These are phyloP conservation scores for Candida oleophila DNA, from an alignment of 805 yeast species.

Conservation along the genomic window DNA sequence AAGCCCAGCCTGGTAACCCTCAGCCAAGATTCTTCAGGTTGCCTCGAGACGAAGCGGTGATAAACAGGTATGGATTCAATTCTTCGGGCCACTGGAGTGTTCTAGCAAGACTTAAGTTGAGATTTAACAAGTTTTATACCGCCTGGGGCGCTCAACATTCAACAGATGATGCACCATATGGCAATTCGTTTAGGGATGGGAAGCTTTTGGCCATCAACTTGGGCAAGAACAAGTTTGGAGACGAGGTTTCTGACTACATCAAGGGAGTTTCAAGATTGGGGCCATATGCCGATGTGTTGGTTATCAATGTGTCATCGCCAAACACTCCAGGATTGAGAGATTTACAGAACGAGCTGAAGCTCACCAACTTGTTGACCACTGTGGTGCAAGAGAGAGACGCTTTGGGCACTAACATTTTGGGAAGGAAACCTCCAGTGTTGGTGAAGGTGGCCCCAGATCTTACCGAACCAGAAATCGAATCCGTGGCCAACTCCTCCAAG, in stretches of 20 bases:
- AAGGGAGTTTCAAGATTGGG: constrained; percentile 83
- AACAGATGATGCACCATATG: constrained; percentile 19
- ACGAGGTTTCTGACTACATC: constrained; percentile 83
- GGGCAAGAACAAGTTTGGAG: constrained; percentile 92
- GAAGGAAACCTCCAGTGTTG: constrained; percentile 68
- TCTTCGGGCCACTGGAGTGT: constrained; percentile 84
- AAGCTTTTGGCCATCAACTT: constrained; percentile 78
- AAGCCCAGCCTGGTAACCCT: constrained; percentile 95
- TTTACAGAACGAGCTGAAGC: constrained; percentile 73
- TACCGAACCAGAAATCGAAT: constrained; percentile 71
- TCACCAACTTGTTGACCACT: constrained; percentile 62
- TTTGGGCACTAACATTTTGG: constrained; percentile 40
- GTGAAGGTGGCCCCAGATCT: constrained; percentile 96
- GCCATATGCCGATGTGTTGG: constrained; percentile 81
- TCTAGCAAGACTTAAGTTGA: constrained; percentile 59
- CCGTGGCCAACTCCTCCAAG: constrained; percentile 80
- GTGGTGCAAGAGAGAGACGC: constrained; percentile 68
- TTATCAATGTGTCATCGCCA: constrained; percentile 91
- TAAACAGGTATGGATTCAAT: constrained; percentile 93
- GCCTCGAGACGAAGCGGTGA: constrained; percentile 82
- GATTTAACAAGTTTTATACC: constrained; percentile 49
- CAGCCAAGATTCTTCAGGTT: constrained; percentile 86
- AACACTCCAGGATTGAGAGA: constrained; percentile 94
- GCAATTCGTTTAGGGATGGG: constrained; percentile 57
- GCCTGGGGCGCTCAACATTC: constrained; percentile 10